These are phyloP conservation scores for Exophiala sp. DNA, from an alignment of 2,329 filamentous ascomycete genomes.

Conservation along the genomic window DNA sequence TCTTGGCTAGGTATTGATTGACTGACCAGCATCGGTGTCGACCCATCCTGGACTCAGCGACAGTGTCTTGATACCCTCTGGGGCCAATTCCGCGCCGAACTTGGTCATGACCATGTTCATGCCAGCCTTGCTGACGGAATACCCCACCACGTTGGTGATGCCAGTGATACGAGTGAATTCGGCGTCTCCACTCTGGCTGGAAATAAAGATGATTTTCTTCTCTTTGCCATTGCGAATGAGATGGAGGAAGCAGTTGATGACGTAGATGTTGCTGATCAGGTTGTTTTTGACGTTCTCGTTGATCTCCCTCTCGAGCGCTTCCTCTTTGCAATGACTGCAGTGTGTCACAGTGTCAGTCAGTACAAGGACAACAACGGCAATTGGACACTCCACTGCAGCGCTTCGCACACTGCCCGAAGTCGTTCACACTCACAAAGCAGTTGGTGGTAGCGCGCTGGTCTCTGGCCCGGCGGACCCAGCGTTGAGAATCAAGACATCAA, in stretches of 20 bases:
- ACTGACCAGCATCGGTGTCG: conserved; percentile 25
- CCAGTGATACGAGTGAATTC: conserved; percentile 20
- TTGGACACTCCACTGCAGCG: too few relatives aligned
- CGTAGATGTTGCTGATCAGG: conserved; percentile 18
- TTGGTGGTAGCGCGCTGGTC: conserved; percentile 14
- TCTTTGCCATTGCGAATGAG: conserved; percentile 36
- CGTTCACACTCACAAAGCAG: conserved; percentile 18
- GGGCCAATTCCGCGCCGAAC: conserved; percentile 35
- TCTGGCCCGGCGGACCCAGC: conserved; percentile 30
- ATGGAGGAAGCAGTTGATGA: conserved; percentile 38
- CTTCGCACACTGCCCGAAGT: too few relatives aligned
- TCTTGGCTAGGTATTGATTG: too few relatives aligned
- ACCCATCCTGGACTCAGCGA: conserved; percentile 35
- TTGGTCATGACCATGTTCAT: conserved; percentile 41
- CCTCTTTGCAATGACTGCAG: conserved; percentile 19
- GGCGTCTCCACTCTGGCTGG: conserved; percentile 35
- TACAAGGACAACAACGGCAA: too few relatives aligned
- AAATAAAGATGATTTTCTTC: conserved; percentile 43
- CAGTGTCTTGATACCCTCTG: conserved; percentile 34
- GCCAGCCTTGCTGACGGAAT: conserved; percentile 38
- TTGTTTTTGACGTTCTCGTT: conserved; percentile 22
- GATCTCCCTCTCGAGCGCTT: conserved; percentile 22
- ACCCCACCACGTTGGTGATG: conserved; percentile 27
- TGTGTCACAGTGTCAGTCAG: too few relatives aligned
- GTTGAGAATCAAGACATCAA: conserved; percentile 43